A percentile compares a stretch with the other conserved stretches of the same genome.
phyloP scores from a whole-genome alignment of 805 yeast species.

The Kuraishia hungarica region DNA sequence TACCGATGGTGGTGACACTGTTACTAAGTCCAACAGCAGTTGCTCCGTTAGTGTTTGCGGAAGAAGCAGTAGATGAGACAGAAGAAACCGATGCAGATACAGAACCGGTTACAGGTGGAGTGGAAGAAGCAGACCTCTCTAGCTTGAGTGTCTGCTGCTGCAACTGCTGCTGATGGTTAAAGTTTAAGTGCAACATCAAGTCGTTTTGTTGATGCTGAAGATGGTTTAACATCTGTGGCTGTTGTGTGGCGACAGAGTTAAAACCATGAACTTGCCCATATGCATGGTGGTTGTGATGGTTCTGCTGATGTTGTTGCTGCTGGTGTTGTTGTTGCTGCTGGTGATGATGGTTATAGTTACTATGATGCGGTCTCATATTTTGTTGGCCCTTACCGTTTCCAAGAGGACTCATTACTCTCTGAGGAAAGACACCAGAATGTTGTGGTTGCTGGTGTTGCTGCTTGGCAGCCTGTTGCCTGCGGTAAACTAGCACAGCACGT shows the following conservation, averaged over 20 bases:
- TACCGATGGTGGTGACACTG: background rate
- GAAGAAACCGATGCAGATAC: background rate
- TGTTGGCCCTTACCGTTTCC: background rate
- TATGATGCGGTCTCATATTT: background rate
- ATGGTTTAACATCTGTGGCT: background rate
- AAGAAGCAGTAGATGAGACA: slow-evolving; percentile 1
- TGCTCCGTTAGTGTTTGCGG: background rate
- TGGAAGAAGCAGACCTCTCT: background rate
- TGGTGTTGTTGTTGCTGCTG: background rate
- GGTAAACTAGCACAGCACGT: background rate
- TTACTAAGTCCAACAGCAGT: background rate
- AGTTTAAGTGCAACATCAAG: background rate
- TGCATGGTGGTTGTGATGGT: background rate
- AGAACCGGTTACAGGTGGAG: background rate
- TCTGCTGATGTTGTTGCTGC: slow-evolving; percentile 1
- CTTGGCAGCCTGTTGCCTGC: background rate
- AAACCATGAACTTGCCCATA: background rate
- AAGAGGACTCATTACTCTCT: background rate
- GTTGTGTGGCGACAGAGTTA: background rate
- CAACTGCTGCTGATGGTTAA: background rate
- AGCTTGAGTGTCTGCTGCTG: background rate
- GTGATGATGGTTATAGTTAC: background rate
- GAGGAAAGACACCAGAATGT: background rate
- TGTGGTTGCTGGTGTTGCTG: background rate
- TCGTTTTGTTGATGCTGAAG: background rate